Evolutionary conservation across 306 rosid species (phyloP).

Genomic region (Medicago arabica): DNA sequence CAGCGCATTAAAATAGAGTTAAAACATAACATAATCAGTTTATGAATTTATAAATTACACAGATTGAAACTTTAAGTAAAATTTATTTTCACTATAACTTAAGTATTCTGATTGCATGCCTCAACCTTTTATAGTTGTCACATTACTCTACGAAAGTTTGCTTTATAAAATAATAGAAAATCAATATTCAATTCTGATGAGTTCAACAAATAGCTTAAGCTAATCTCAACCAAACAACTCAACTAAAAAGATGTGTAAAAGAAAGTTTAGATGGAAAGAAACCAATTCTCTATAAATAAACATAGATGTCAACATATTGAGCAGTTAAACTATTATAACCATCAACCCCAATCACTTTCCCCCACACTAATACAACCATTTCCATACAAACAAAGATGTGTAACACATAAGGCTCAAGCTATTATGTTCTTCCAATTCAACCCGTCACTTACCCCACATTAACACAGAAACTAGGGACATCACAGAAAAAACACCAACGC

Average conservation of each 20-base stretch:
- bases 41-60: neutral
- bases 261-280: neutral
- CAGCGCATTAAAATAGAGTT: neutral
- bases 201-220: neutral
- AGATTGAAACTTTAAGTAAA: neutral
- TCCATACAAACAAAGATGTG: neutral
- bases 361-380: neutral
- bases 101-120: neutral
- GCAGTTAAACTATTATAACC: neutral
- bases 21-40: neutral
- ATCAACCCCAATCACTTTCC: neutral
- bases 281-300: neutral
- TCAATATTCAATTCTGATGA: neutral
- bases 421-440: neutral
- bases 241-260: neutral
- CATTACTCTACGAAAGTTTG: neutral
- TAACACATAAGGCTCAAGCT: neutral
- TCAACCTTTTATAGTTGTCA: neutral
- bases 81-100: too few relatives aligned
- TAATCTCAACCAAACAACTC: neutral
- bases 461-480: neutral
- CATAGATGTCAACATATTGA: neutral
- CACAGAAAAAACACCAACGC: neutral
- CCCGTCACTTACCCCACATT: neutral
- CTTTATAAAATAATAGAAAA: neutral